Evolutionary conservation across 2,329 filamentous ascomycete species (phyloP), one percentile per base, ranked within the genome.

Genomic region (Colletotrichum shisoi): DNA sequence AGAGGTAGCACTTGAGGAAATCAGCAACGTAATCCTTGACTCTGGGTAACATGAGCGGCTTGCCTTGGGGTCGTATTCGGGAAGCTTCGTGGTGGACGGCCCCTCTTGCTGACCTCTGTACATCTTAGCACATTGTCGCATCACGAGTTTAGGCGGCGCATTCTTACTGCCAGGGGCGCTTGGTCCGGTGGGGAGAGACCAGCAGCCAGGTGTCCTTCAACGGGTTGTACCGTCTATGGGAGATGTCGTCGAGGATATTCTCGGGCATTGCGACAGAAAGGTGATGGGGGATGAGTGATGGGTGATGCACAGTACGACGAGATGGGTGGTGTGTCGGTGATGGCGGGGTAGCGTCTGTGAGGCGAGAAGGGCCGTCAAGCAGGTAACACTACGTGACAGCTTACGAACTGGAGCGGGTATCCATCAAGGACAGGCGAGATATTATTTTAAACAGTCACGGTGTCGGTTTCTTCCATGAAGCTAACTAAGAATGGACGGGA

Each of bases 141-240:
- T 49, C 17, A 59, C 8, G 21, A 27, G 3, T 24, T 19, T 17
- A 7, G 13, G 1, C 27, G 44, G 24, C 15, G 31, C 57, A 42
- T 53, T 83, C 91, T 86, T 83, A 96, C 92, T 97, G 95, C 95
- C 95, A 99, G 74, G 95, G 95, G 71, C 95, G 87, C 86, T 98
- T 98, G 60, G 94, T 98, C 62, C 95, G 85, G 79, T 99, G 95
- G 69, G 95, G 95, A 17, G 95, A 98, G 15, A 99, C 95, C 44
- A 99, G 86, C 68, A 99, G 86, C 91, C 94, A 96, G 69, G 91
- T 93, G 69, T 92, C 93, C 71, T 92, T 90, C 69, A 99, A 84
- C 60, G 93, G 92, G 77, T 99, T 99, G 79, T 91, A 98, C 77
- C 95, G 90, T 74, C 95, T 86, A 77, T 99, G 95, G 48, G 95